These are phyloP conservation scores for Tilletia horrida DNA, from an alignment of 1,284 basidiomycete species.

Conservation along the genomic window DNA sequence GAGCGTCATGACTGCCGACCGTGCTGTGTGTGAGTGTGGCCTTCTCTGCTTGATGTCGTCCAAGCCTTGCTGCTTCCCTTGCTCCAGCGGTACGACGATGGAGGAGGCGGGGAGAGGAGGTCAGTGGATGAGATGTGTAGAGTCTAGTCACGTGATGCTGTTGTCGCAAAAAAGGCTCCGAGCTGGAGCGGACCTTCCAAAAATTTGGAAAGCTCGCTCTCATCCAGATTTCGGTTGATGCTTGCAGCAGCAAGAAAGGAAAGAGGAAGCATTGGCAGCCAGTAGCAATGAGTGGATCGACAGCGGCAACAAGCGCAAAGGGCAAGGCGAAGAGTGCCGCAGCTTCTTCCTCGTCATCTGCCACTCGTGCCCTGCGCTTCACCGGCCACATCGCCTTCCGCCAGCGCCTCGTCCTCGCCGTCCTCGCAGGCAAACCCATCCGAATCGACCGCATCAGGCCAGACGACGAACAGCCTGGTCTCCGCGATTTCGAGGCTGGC, in stretches of 20 bases:
- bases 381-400: constrained; percentile 80
- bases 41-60: no score
- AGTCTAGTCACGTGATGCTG: no score
- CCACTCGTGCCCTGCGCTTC: constrained; percentile 56
- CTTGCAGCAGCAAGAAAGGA: background rate
- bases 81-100: no score
- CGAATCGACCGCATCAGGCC: constrained; percentile 84
- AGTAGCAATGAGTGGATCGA: background rate
- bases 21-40: background rate
- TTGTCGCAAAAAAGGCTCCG: background rate
- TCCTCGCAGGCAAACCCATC: constrained; percentile 81
- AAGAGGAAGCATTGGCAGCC: constrained; percentile 1
- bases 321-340: background rate
- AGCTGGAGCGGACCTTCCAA: background rate
- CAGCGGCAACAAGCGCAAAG: no score
- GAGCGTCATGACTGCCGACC: constrained; percentile 25
- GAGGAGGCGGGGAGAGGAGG: no score
- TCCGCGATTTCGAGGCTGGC: constrained; percentile 91
- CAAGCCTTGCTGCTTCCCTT: background rate
- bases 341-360: background rate
- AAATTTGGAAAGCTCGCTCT: constrained; percentile 6
- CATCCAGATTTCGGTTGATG: background rate
- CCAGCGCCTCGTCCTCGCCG: constrained; percentile 77
- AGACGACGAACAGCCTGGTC: constrained; percentile 80
- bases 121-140: no score